Conservation (phyloP, 164 flowering plant species). For the Nymphaea thermarum region DNA sequence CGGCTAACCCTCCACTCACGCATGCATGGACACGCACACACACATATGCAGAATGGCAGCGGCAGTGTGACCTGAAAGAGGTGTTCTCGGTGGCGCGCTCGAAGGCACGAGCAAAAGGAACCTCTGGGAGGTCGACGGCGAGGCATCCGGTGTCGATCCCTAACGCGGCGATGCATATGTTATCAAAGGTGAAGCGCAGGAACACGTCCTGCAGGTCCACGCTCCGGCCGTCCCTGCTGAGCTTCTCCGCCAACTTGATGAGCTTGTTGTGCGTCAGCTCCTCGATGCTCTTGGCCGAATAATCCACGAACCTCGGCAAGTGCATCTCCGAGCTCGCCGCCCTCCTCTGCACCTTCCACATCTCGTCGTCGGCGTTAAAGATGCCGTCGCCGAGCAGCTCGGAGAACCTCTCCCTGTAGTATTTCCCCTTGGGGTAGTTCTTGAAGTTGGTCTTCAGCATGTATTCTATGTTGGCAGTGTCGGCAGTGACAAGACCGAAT, state of each 20-base stretch:
- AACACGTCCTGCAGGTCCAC: constrained; percentile 57
- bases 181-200: constrained; percentile 61
- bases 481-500: constrained; percentile 36
- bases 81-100: constrained; percentile 50
- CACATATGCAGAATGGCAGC: too few relatives aligned
- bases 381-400: constrained; percentile 74
- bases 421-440: constrained; percentile 72
- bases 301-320: constrained; percentile 28
- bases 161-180: constrained; percentile 45
- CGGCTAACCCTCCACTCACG: too few relatives aligned
- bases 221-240: constrained; percentile 9
- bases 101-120: constrained; percentile 59
- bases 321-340: constrained; percentile 51
- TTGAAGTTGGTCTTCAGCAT: constrained; percentile 59
- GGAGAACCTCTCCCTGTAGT: constrained; percentile 38
- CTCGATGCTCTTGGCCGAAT: constrained; percentile 24
- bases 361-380: constrained; percentile 56
- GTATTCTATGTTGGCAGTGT: constrained; percentile 55
- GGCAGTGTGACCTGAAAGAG: constrained; percentile 4
- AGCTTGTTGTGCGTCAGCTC: constrained; percentile 39
- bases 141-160: constrained; percentile 57
- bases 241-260: constrained; percentile 21
- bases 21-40: too few relatives aligned
- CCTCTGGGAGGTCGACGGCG: constrained; percentile 27
- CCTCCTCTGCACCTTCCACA: constrained; percentile 51